A percentile compares a stretch with the other conserved stretches of the same genome.
Conservation (phyloP, 2,329 filamentous ascomycete genomes). For the Chaetomium sp. region DNA sequence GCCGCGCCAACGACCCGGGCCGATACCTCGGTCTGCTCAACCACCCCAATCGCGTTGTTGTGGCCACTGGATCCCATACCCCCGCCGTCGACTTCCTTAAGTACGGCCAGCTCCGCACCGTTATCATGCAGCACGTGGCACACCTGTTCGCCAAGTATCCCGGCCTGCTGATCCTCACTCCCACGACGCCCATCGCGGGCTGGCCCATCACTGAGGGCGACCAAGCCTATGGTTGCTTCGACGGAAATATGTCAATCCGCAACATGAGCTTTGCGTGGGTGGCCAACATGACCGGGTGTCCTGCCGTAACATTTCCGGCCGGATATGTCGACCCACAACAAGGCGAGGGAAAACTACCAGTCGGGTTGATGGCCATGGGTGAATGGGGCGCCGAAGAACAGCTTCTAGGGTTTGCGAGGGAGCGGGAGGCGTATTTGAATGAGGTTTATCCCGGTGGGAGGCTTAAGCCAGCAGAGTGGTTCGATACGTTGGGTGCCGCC, state of each 20-base stretch:
- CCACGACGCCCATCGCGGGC: constrained; percentile 68
- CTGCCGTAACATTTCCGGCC: constrained; percentile 66
- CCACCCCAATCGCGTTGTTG: constrained; percentile 61
- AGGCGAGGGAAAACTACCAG: constrained; percentile 52
- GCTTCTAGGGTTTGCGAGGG: constrained; percentile 53
- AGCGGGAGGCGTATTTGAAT: constrained; percentile 51
- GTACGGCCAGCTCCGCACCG: constrained; percentile 63
- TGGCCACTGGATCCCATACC: constrained; percentile 59
- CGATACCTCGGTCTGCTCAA: constrained; percentile 52
- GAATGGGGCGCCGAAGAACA: constrained; percentile 63
- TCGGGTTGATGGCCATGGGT: constrained; percentile 57
- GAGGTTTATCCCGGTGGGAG: constrained; percentile 43
- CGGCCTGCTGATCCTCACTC: constrained; percentile 70
- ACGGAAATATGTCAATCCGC: constrained; percentile 65
- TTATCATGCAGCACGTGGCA: constrained; percentile 74
- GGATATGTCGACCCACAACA: constrained; percentile 58
- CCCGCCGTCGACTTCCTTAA: constrained; percentile 64
- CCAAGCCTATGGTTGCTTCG: constrained; percentile 63
- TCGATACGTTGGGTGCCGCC: constrained; percentile 46
- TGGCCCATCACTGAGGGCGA: constrained; percentile 59
- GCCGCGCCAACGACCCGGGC: constrained; percentile 37
- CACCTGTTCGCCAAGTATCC: constrained; percentile 64
- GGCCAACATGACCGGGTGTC: constrained; percentile 74
- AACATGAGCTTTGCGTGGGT: constrained; percentile 84
- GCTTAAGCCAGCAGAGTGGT: constrained; percentile 47